Conservation (phyloP, 768 basidiomycete species). For the Russula olivacea region DNA sequence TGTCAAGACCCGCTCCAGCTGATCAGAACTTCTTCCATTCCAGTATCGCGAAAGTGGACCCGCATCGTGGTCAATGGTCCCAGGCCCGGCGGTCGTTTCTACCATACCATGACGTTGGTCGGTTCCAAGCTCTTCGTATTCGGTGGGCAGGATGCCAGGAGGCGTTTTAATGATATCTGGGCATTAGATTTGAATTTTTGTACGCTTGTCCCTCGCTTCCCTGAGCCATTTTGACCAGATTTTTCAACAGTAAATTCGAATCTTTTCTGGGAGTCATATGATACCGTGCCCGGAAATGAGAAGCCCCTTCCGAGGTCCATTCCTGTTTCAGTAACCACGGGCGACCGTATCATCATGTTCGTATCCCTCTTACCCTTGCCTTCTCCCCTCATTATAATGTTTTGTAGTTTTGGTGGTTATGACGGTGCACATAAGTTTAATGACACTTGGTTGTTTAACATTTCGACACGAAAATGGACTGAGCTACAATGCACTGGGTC, state of each 20-base stretch:
- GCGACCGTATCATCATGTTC: no score
- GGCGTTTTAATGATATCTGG: no score
- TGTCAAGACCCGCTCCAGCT: not conserved
- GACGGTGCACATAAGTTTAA: constrained; percentile 98
- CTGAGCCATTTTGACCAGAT: no score
- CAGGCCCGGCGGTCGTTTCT: constrained; percentile 86
- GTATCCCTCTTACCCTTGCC: no score
- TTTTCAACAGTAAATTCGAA: no score
- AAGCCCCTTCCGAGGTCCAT: no score
- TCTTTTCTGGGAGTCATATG: constrained; percentile 49
- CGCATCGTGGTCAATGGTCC: constrained; percentile 71
- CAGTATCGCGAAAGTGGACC: constrained; percentile 95
- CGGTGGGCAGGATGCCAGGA: constrained; percentile 83
- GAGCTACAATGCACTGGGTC: constrained; percentile 95
- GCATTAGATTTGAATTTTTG: no score
- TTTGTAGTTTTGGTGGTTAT: constrained; percentile 67
- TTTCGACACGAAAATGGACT: constrained; percentile 73
- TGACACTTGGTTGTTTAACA: constrained; percentile 94
- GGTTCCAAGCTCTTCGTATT: constrained; percentile 91
- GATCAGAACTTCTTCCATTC: not conserved
- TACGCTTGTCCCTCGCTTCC: no score
- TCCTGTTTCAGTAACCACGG: no score
- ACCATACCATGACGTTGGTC: constrained; percentile 90
- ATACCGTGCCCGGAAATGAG: no score
- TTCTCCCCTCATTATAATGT: no score